phyloP scores from a whole-genome alignment of 2,329 filamentous ascomycete species.

The Epichloe gansuensis region DNA sequence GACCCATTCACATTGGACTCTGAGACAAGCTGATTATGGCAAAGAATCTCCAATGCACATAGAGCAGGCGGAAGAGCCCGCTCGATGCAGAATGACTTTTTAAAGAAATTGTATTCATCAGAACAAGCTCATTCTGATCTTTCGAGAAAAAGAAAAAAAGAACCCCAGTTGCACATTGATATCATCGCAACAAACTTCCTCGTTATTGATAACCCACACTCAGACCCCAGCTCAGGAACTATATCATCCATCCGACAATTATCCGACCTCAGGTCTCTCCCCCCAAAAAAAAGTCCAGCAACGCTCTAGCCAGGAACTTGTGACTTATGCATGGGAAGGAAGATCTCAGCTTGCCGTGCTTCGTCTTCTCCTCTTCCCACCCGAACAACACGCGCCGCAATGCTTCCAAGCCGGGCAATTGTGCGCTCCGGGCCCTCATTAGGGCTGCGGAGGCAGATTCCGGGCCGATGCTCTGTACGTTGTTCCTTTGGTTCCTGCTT shows the following conservation, averaged over 20 bases:
- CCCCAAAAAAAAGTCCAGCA: conserved; percentile 18
- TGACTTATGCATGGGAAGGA: background rate
- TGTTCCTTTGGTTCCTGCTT: background rate
- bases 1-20: no score
- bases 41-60: no score
- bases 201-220: background rate
- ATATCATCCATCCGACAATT: conserved; percentile 20
- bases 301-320: background rate
- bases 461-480: conserved; percentile 17
- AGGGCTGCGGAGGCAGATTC: conserved; percentile 19
- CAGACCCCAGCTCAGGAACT: background rate
- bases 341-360: background rate
- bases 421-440: conserved; percentile 25
- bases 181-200: background rate
- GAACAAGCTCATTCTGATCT: no score
- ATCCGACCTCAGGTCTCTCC: conserved; percentile 16
- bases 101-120: no score
- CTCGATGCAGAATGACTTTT: no score
- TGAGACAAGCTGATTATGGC: no score
- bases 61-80: no score
- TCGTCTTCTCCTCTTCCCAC: background rate
- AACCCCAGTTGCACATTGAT: background rate
- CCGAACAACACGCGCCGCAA: conserved; percentile 16
- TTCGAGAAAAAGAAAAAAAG: no score
- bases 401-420: conserved; percentile 35